Evolutionary conservation across 331 rosid species (phyloP), one percentile per base, ranked within the genome.

Genomic region (Saraca asoca): DNA sequence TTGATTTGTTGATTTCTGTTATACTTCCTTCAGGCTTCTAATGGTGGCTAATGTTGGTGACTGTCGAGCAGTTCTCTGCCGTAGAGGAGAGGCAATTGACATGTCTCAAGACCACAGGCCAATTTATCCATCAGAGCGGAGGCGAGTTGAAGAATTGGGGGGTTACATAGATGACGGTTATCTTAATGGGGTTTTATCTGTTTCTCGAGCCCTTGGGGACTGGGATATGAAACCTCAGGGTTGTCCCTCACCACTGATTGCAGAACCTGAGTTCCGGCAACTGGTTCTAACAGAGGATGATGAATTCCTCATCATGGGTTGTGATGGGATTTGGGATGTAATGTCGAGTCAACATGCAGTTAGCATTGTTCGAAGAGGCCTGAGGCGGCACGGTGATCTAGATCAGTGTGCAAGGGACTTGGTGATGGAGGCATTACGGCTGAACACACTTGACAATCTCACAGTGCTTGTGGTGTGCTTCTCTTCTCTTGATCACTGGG

Each of bases 81-180:
- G 84, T 29, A 86, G 86, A 63, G 98, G 98, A 59, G 84, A 88
- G 87, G 97, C 98, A 44, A 77, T 94, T 19, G 88, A 94, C 58
- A 90, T 94, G 98, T 94, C 98, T n/a, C 86, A 83, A 79, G 98
- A 94, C 75, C 98, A 94, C 79, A 74, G 90, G 49, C 98, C 97
- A 4, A 77, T 75, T 51, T 78, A 86, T 66, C 82, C 89, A 19
- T 74, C 84, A 8, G 98, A 94, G 49, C 77, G 74, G 77, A 79
- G 71, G 72, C 83, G 98, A 9, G 91, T 94, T 9, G 86, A 85
- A 78, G 92, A 84, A 70, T 51, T 90, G 75, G 98, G 98, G 0
- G 98, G 90, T n/a, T 85, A 29, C 53, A 63, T 94, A 9, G 95
- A 93, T 6, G 92, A 88, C 35, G 97, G 95, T 52, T 94, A 90